These are phyloP conservation scores for Nitzschia sp. DNA, from an alignment of 108 stramenopile genomes.

Conservation along the genomic window DNA sequence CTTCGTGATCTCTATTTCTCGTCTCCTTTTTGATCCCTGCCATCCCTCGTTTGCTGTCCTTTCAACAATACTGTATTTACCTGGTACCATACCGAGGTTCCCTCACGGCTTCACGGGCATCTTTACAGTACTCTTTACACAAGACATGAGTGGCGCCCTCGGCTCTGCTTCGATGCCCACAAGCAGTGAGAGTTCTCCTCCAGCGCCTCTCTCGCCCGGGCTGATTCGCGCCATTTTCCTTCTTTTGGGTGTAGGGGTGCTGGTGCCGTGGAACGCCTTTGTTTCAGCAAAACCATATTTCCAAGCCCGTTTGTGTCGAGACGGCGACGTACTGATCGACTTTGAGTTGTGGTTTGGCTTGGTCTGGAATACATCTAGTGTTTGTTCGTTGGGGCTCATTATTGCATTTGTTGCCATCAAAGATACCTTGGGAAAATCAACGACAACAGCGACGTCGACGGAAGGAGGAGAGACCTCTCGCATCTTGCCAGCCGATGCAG, in stretches of 20 bases:
- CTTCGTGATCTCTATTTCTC: too few species aligned
- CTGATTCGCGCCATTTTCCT: conserved; percentile 30
- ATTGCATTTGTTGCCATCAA: conserved; percentile 16
- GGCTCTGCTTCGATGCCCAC: too few species aligned
- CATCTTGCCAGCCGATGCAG: neutral
- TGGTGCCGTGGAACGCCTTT: conserved; percentile 75
- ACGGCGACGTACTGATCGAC: conserved; percentile 14
- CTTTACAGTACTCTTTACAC: neutral
- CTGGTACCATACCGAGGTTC: too few species aligned
- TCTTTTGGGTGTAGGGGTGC: conserved; percentile 49
- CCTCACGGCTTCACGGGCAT: too few species aligned
- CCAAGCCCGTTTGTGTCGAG: conserved; percentile 35
- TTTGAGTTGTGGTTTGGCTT: conserved; percentile 55
- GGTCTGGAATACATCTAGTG: conserved; percentile 47
- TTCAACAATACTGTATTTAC: too few species aligned
- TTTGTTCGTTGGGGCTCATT: conserved; percentile 35
- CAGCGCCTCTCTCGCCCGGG: conserved; percentile 1
- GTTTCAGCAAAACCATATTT: conserved; percentile 65
- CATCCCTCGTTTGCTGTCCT: too few species aligned
- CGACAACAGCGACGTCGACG: neutral
- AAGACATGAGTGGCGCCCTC: neutral
- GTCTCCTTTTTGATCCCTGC: too few species aligned
- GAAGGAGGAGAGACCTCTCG: neutral
- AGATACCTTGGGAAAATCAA: conserved; percentile 3
- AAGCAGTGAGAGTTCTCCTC: neutral